Conservation (phyloP, 2,329 filamentous ascomycete species). For the Decorospora gaudefroyi region DNA sequence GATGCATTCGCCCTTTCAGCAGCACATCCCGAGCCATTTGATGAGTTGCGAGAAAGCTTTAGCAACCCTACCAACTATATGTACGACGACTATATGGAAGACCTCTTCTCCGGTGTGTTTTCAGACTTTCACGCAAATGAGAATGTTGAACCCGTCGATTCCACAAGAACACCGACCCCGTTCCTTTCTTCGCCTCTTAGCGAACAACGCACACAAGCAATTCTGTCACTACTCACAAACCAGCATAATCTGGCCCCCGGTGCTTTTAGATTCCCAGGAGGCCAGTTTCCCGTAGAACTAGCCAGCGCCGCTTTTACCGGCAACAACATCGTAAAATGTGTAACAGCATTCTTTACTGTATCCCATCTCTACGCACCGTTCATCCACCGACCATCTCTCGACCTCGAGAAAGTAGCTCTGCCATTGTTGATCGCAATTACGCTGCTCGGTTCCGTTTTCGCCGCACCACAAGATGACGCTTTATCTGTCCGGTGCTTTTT, state of each 20-base stretch:
- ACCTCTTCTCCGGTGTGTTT: too few relatives aligned
- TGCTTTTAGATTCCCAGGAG: not conserved
- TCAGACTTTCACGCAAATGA: too few relatives aligned
- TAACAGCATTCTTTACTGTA: constrained; percentile 51
- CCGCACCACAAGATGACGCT: constrained; percentile 14
- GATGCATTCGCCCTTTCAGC: constrained; percentile 12
- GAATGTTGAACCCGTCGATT: too few relatives aligned
- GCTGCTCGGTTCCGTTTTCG: constrained; percentile 45
- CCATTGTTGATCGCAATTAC: constrained; percentile 49
- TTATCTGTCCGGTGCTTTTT: constrained; percentile 17
- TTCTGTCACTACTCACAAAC: too few relatives aligned
- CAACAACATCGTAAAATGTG: constrained; percentile 28
- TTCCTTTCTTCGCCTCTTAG: too few relatives aligned
- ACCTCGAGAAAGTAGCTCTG: constrained; percentile 45
- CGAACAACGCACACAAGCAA: too few relatives aligned
- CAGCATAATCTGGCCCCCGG: not conserved
- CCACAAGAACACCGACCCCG: too few relatives aligned
- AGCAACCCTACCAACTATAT: not conserved
- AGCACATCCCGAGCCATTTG: constrained; percentile 1
- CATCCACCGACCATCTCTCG: constrained; percentile 51
- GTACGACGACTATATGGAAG: too few relatives aligned
- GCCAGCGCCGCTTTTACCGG: constrained; percentile 16
- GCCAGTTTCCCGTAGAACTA: not conserved
- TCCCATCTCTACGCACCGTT: constrained; percentile 54
- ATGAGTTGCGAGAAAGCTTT: not conserved